Percentiles rank a stretch among this genome's conserved stretches.
Conservation (phyloP, 31 red algal genomes). For the Porphyra umbilicalis region DNA sequence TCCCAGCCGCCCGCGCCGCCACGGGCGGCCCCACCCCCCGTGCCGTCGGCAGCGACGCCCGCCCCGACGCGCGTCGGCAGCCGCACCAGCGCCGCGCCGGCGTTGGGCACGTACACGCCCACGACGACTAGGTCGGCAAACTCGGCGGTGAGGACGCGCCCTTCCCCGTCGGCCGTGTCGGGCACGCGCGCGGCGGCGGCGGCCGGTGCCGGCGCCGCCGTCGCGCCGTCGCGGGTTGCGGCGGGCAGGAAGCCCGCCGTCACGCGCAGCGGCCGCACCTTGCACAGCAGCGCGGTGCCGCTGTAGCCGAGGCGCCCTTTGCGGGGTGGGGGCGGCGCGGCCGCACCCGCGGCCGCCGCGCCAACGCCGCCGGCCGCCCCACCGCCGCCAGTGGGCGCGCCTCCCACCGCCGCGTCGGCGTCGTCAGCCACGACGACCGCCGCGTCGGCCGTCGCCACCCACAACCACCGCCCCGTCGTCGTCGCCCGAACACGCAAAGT, state of each 20-base stretch:
- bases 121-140: slow-evolving; percentile 2
- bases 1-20: not conserved
- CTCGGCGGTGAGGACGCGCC: slow-evolving; percentile 11
- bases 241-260: not conserved
- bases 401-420: not conserved
- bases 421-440: not conserved
- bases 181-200: no score
- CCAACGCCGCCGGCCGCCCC: not conserved
- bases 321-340: no score
- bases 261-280: not conserved
- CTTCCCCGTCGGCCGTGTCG: slow-evolving; percentile 5
- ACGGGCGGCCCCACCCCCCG: not conserved
- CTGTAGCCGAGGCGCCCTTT: not conserved
- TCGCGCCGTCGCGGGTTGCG: not conserved
- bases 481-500: not conserved
- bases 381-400: no score
- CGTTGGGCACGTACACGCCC: slow-evolving; percentile 14
- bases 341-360: not conserved
- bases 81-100: slow-evolving; percentile 7
- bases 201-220: not conserved
- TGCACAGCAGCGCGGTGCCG: not conserved
- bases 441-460: not conserved
- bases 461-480: not conserved
- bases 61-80: slow-evolving; percentile 2
- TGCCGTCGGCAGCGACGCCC: not conserved